A percentile compares a stretch with the other conserved stretches of the same genome.
Conservation (phyloP, 83 land plant genomes). For the Isoetes engelmannii region DNA sequence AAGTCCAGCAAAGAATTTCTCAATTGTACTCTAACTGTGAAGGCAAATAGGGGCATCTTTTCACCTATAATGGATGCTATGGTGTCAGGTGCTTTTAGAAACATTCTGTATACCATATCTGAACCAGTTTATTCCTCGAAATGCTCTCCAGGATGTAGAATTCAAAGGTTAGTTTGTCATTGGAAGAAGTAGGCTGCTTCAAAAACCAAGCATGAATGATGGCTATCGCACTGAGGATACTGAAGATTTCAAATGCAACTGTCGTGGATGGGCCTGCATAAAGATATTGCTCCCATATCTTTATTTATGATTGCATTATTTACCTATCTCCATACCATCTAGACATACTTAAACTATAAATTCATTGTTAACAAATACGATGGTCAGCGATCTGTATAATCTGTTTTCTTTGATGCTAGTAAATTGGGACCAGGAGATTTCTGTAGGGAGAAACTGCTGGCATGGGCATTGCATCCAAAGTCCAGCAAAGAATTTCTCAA, state of each 20-base stretch:
- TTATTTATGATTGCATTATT: too few species aligned
- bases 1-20: too few species aligned
- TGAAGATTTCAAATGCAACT: too few species aligned
- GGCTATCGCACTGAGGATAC: too few species aligned
- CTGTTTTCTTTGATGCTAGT: conserved; percentile 59
- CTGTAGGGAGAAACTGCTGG: conserved; percentile 82
- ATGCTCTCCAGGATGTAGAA: conserved; percentile 6
- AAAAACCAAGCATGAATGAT: too few species aligned
- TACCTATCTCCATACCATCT: too few species aligned
- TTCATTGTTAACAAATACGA: too few species aligned
- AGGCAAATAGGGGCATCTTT: neutral
- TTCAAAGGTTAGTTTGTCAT: neutral
- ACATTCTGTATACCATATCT: conserved; percentile 1
- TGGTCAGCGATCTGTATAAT: conserved; percentile 72
- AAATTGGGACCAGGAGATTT: conserved; percentile 68
- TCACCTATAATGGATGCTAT: neutral
- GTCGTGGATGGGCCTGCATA: too few species aligned
- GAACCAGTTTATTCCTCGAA: neutral
- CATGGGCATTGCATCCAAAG: conserved; percentile 69
- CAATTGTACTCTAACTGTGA: too few species aligned
- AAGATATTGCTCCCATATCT: too few species aligned
- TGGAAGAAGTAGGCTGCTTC: too few species aligned
- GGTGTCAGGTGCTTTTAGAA: neutral
- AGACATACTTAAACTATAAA: too few species aligned
- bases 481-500: conserved; percentile 43